Percentiles rank a stretch among this genome's conserved stretches.
phyloP scores from a whole-genome alignment of 23 red algal genomes.

The Gracilaria domingensis region DNA sequence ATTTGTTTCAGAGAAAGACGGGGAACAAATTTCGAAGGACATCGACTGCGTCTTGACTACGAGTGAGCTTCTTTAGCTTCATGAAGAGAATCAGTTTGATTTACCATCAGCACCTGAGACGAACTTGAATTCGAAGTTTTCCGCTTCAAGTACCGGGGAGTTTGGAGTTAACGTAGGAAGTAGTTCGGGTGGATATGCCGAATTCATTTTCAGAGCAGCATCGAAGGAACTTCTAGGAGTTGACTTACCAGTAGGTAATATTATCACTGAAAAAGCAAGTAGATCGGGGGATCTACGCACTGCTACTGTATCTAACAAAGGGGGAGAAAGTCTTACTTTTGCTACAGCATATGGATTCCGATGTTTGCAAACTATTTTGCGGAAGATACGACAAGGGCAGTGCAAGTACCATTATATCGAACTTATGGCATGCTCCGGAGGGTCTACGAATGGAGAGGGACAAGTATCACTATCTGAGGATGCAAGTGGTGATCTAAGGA shows the following conservation, averaged over 20 bases:
- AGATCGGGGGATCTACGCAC: conserved; percentile 49
- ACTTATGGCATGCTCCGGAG: conserved; percentile 90
- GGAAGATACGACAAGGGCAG: conserved; percentile 55
- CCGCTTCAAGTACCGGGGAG: background rate
- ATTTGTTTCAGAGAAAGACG: conserved; percentile 19
- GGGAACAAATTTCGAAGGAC: conserved; percentile 17
- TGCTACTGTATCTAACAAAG: conserved; percentile 16
- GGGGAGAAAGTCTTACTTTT: conserved; percentile 66
- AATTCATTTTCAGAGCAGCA: conserved; percentile 68
- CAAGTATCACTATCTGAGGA: conserved; percentile 39
- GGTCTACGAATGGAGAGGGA: conserved; percentile 91
- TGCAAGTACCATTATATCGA: conserved; percentile 84
- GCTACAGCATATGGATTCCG: conserved; percentile 88
- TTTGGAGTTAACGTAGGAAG: conserved; percentile 63
- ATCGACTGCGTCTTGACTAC: conserved; percentile 79
- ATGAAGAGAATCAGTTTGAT: conserved; percentile 49
- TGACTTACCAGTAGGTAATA: conserved; percentile 20
- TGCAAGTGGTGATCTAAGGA: background rate
- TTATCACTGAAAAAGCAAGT: conserved; percentile 42
- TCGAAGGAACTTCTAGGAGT: conserved; percentile 63
- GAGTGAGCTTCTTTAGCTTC: conserved; percentile 69
- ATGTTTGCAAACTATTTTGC: conserved; percentile 89
- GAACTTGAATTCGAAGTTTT: conserved; percentile 10
- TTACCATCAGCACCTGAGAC: conserved; percentile 16
- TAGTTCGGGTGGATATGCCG: conserved; percentile 75